Evolutionary conservation across 2,329 filamentous ascomycete genomes (phyloP), one percentile per base, ranked within the genome.

Genomic region (Tolypocladium tundrense): DNA sequence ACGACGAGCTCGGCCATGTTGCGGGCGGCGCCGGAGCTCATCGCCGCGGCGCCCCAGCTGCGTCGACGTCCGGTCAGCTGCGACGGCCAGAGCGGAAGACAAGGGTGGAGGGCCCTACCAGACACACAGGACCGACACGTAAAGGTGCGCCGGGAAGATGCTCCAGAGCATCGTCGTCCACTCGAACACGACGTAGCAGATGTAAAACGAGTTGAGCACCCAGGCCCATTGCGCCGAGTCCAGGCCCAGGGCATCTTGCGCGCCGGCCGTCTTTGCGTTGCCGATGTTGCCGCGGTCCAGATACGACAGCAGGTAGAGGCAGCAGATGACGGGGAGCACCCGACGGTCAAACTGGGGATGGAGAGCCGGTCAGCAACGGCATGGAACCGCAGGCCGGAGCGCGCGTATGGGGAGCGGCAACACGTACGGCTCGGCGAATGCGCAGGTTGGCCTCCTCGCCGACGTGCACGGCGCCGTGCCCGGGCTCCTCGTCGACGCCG

Each of bases 181-280:
- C 54, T 67, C 66, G 19, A 65, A 65, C 5, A 60, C 35, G 27
- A 67, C 61, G 51, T 67, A 67, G 33, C 60, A 60, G 39, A 67
- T 65, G 51, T 67, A 67, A 33, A 67, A 68, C 2, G 64, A 58
- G 13, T 64, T 65, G n/a, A 67, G 62, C 1, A 67, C 54, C 66
- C 65, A 68, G 5, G 61, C 57, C 52, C 65, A 68, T 8, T 63
- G 57, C n/a, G 57, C 54, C 35, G 62, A 62, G 43, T 57, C 59
- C 10, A 66, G 55, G 11, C 60, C 54, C 3, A 66, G 53, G 27
- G 58, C 64, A 11, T 62, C 43, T 9, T 59, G 58, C 58, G 65
- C 64, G 2, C 65, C 65, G 21, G 65, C 65, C 56, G 65, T 60
- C 33, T 62, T 63, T 2, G 65, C 65, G 51, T 66, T 66, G 41